Evolutionary conservation across 768 basidiomycete species (phyloP), one percentile per base, ranked within the genome.

Genomic region (Tricholoma flavovirens): DNA sequence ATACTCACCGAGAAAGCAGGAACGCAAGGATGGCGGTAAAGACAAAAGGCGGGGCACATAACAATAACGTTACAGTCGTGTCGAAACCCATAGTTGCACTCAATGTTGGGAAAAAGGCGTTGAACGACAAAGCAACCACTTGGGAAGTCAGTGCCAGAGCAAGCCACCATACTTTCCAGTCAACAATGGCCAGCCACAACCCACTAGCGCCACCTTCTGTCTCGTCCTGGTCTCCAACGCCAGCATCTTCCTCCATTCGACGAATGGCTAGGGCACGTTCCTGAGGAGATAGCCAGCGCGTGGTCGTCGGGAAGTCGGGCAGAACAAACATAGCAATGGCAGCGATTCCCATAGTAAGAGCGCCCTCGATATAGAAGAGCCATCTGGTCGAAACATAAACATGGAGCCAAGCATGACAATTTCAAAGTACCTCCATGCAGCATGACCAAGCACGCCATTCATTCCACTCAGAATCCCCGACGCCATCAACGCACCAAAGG

Each of bases 401-500:
- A 21, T 49, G 10, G 52, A 21, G 9, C 17, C 21, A 5, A n/a
- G n/a, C 19, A 8, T 50, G 43, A n/a, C n/a, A 45, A 21, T 30
- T 30, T 10, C 29, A 3, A 49, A 73, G 58, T 62, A 86, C 76
- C 86, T 74, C 90, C 90, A 93, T 0, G 86, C 87, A 9, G 85
- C 76, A 56, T 80, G 74, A 0, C 89, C 90, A 14, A 83, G 71
- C 54, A 75, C 76, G 5, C 84, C 86, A 36, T 90, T 79, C 86
- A 92, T 89, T 11, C 73, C 72, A 60, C 81, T 76, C 15, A 93
- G 78, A 52, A 93, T 88, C 1, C 81, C 85, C 29, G 88, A 87
- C 10, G 90, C 88, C 51, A 93, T 80, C 11, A 93, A 72, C 2
- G 88, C 78, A 3, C 90, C 90, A 65, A 92, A 90, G 0, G 89